Evolutionary conservation across 75 land plant species (phyloP).

Genomic region (Selaginella tamariscina): DNA sequence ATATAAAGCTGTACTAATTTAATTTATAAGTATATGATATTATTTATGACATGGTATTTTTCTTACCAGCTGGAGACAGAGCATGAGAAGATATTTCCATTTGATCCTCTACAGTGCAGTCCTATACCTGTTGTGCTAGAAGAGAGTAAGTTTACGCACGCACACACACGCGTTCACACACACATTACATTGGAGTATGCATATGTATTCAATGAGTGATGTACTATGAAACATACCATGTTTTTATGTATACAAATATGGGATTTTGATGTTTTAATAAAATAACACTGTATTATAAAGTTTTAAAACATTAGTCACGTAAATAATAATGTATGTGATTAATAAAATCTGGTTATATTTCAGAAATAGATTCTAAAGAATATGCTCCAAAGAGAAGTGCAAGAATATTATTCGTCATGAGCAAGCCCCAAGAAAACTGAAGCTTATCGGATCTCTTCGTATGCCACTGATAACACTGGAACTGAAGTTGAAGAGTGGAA

Average conservation of each 20-base stretch:
- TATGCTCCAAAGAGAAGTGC: not conserved
- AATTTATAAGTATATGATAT: not conserved
- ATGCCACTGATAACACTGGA: slow-evolving; percentile 24
- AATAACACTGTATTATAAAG: slow-evolving; percentile 5
- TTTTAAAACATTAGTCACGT: not conserved
- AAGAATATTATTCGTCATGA: too few species aligned
- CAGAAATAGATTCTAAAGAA: not conserved
- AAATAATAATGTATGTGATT: not conserved
- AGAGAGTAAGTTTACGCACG: not conserved
- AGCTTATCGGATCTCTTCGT: slow-evolving; percentile 15
- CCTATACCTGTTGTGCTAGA: slow-evolving; percentile 4
- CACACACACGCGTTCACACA: slow-evolving; percentile 5
- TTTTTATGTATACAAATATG: not conserved
- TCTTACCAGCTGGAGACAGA: slow-evolving; percentile 23
- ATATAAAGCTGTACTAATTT: too few species aligned
- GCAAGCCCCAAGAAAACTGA: too few species aligned
- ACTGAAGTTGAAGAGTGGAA: slow-evolving; percentile 23
- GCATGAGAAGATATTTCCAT: slow-evolving; percentile 28
- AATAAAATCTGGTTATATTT: not conserved
- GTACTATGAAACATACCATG: not conserved
- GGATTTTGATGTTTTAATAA: not conserved
- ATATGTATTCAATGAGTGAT: slow-evolving; percentile 15
- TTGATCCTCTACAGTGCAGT: slow-evolving; percentile 26
- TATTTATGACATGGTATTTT: not conserved
- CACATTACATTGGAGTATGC: slow-evolving; percentile 8